Base-by-base conservation (phyloP, 2,329 filamentous ascomycete species). In the Calonectria henricotiae region DNA sequence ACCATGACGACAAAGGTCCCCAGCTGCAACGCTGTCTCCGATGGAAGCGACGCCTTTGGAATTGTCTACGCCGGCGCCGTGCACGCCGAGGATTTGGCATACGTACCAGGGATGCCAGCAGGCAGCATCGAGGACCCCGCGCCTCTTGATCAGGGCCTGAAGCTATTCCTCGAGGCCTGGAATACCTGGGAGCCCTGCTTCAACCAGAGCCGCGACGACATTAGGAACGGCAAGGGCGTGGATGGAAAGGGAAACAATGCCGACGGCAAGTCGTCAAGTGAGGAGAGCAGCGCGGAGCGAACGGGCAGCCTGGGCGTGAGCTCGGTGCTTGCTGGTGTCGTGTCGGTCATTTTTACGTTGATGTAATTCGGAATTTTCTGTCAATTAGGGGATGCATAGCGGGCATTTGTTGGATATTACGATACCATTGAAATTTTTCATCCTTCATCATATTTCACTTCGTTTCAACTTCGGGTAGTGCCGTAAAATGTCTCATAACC, bases 131-230 rank as follows among this genome's bases (percentile, higher is more conserved):
- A 58, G 51, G 32, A 58, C 11, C 51, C 51, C 20, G 23, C 39
- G 13, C 70, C 72, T 6, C 47, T 70, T 4, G 37, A 71, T 8
- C 70, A 74, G 58, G 72, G 72, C 3, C 8, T 74, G 30, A 69
- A 63, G 11, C 49, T 74, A 41, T 74, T 74, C 54, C 60, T 73
- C 23, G 41, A 68, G 23, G 72, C 72, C 4, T 74, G 72, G 72
- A 47, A 65, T 2, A 30, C n/a, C 5, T 74, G 72, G 72, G 13
- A 25, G 35, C 71, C 72, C 8, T 74, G 72, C 64, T 74, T 74
- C 64, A 74, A 74, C 64, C 37, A 73, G 64, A 74, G 70, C 55
- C 58, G 72, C 15, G 72, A 72, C 35, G 47, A 62, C 35, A 43
- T 71, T 20, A 63, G 70, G 15, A 72, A 74, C 44, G 44, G 49